phyloP scores from a whole-genome alignment of 352 stramenopile genomes.

The Pythium oligandrum region DNA sequence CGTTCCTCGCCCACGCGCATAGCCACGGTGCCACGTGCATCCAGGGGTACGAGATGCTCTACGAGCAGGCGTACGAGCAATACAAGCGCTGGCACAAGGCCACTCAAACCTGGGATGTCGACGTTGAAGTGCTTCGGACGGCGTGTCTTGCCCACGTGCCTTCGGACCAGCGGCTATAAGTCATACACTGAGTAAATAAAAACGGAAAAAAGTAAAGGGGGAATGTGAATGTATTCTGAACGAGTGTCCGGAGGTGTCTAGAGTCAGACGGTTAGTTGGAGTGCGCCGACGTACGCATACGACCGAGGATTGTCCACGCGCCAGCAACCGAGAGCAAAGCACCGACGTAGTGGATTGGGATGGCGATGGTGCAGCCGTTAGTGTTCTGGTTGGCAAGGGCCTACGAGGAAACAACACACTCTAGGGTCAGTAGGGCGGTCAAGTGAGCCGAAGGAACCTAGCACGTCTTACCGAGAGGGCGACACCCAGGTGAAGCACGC shows the following conservation, averaged over 20 bases:
- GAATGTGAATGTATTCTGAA: too few relatives aligned
- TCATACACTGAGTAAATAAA: constrained; percentile 1
- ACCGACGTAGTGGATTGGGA: constrained; percentile 70
- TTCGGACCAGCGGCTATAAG: constrained; percentile 41
- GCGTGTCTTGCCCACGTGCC: constrained; percentile 56
- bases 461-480: constrained; percentile 38
- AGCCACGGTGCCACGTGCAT: constrained; percentile 85
- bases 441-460: too few relatives aligned
- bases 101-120: constrained; percentile 33
- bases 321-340: constrained; percentile 38
- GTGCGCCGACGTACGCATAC: constrained; percentile 31
- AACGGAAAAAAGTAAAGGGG: neutral
- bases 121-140: constrained; percentile 50
- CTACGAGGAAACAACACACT: too few relatives aligned
- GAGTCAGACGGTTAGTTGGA: constrained; percentile 4
- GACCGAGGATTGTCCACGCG: constrained; percentile 37
- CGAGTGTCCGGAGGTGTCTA: neutral
- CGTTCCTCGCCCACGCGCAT: constrained; percentile 88
- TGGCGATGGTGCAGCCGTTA: constrained; percentile 74
- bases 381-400: constrained; percentile 65
- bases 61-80: constrained; percentile 96
- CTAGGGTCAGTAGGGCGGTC: too few relatives aligned
- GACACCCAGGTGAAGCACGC: constrained; percentile 69
- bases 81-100: constrained; percentile 92
- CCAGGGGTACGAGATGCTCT: constrained; percentile 97